These are phyloP conservation scores for Metarhizium robertsii DNA, from an alignment of 2,329 filamentous ascomycete genomes.

Conservation along the genomic window DNA sequence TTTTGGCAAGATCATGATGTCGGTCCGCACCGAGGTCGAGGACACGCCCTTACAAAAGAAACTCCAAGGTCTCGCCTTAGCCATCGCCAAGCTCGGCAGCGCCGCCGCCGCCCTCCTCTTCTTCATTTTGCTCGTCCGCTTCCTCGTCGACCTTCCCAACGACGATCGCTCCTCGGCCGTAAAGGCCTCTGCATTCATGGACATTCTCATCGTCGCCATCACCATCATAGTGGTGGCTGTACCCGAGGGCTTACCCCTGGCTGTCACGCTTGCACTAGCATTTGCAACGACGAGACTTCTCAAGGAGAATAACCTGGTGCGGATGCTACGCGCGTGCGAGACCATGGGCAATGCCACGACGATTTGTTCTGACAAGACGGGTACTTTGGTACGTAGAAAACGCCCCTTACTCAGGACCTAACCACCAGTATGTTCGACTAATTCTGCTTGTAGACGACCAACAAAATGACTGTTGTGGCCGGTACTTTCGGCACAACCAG, in stretches of 20 bases:
- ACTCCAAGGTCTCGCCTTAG: slow-evolving; percentile 28
- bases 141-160: slow-evolving; percentile 51
- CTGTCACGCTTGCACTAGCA: slow-evolving; percentile 58
- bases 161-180: slow-evolving; percentile 38
- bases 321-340: slow-evolving; percentile 58
- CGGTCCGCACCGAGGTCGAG: slow-evolving; percentile 40
- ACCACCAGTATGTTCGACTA: no score
- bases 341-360: slow-evolving; percentile 66
- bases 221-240: slow-evolving; percentile 60
- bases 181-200: slow-evolving; percentile 50
- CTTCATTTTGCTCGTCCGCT: slow-evolving; percentile 69
- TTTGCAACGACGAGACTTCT: slow-evolving; percentile 62
- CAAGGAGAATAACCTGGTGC: slow-evolving; percentile 61
- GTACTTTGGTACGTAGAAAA: slow-evolving; percentile 16
- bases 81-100: slow-evolving; percentile 38
- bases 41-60: slow-evolving; percentile 46
- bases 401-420: neutral
- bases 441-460: slow-evolving; percentile 12
- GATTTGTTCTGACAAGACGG: slow-evolving; percentile 59
- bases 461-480: slow-evolving; percentile 18
- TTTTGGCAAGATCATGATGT: slow-evolving; percentile 47
- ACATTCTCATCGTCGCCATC: slow-evolving; percentile 56
- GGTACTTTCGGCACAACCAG: slow-evolving; percentile 12
- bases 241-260: slow-evolving; percentile 56
- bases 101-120: slow-evolving; percentile 66